Percentiles rank a stretch among this genome's conserved stretches.
phyloP scores from a whole-genome alignment of 2,329 filamentous ascomycete species.

The Colletotrichum limetticola region DNA sequence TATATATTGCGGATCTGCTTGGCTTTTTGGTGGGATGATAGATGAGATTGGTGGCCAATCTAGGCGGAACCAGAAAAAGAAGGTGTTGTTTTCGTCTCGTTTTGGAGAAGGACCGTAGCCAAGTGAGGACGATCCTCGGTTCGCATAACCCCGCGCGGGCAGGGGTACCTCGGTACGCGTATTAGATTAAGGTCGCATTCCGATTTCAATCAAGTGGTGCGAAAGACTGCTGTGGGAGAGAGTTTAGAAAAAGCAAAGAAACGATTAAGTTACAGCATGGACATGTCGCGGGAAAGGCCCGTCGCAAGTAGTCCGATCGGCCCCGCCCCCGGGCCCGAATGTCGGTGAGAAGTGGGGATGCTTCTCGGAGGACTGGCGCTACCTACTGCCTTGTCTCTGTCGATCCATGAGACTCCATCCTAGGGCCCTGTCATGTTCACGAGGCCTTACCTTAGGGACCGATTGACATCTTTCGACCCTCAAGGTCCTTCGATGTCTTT shows the following conservation, averaged over 20 bases:
- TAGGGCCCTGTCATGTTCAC: neutral
- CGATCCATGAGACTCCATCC: neutral
- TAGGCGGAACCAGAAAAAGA: neutral
- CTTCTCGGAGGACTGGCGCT: neutral
- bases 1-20: neutral
- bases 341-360: neutral
- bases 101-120: neutral
- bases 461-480: neutral
- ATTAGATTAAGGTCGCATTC: neutral
- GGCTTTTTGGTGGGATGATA: no score
- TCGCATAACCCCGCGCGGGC: constrained; percentile 4
- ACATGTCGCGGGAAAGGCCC: neutral
- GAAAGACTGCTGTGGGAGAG: neutral
- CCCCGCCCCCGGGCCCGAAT: neutral
- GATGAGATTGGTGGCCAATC: neutral
- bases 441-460: neutral
- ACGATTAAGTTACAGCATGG: neutral
- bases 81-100: neutral
- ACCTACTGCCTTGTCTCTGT: neutral
- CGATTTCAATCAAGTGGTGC: no score
- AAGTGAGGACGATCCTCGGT: neutral
- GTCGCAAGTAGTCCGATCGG: no score
- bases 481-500: neutral
- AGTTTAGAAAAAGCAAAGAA: neutral
- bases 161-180: constrained; percentile 5